Base-by-base conservation (phyloP, 2,329 filamentous ascomycete genomes). In the Neofusicoccum sp. region DNA sequence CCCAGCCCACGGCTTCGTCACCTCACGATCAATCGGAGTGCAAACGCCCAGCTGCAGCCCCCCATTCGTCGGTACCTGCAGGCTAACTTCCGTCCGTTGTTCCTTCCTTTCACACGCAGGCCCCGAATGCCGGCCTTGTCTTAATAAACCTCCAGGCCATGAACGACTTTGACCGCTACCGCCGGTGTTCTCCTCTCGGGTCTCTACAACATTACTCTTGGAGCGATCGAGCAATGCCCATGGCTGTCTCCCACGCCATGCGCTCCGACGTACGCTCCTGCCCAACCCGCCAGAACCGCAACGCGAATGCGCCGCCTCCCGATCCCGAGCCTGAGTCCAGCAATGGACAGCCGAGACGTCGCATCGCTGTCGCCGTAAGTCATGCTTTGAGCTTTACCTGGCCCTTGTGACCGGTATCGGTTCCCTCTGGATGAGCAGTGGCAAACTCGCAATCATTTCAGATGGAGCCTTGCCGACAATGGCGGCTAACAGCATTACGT, bases 291-390 rank as follows among this genome's bases (percentile, higher is more conserved):
- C 56, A 61, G 36, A 60, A 39, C 43, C 62, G 62, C 39, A 54
- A 39, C 29, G 12, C 33, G 4, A 54, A 39, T 34, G 12, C 33
- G 4, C 56, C 41, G 16, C 29, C 54, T 60, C 52, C 66, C 16
- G 71, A 75, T 16, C 63, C 71, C 44, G 78, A 80, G 14, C 14
- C 47, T 34, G 61, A 63, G 11, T n/a, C 61, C n/a, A 70, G 69
- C 47, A 79, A 79, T 54, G 72, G 70, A 34, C 71, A 73, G 16
- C 69, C 78, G 29, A 78, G 83, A 63, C 78, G 82, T 62, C 81
- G 85, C 56, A 86, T 86, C 56, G 80, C 74, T 41, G 70, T 77
- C 63, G 75, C 75, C 48, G 75, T 77, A 68, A 69, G 75, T 73
- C 37, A 28, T 28, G 28, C 45, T 33, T 31, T 14, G 28, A 31